Base-by-base conservation (phyloP, 495 filamentous ascomycete genomes). In the Penicillium atrosanguineum region DNA sequence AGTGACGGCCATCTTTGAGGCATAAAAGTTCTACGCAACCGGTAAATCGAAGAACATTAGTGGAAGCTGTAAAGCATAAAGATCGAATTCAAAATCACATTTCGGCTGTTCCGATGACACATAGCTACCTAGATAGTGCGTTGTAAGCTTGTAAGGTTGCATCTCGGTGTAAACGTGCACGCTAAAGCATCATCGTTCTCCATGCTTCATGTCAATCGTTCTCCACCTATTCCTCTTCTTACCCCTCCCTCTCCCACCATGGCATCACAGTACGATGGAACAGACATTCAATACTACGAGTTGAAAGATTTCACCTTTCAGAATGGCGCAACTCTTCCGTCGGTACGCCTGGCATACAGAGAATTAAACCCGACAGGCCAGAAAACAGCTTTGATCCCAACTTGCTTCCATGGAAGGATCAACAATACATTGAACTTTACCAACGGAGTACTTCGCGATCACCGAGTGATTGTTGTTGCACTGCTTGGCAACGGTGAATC, bases 401-500 rank as follows among this genome's bases (percentile, higher is more conserved):
- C 79, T 6, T 81, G 77, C 54, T 80, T 74, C 37, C 71, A 73
- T 5, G 79, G 79, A 20, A 62, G 64, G 37, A 66, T 81, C 31
- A 63, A 73, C 12, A 52, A 51, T 0, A 79, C 77, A 7, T 56
- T 71, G 14, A 75, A 63, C 46, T 79, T 80, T 45, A 70, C 76
- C 29, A 64, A 76, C 15, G 79, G 77, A 40, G 71, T 73, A 0
- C 66, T 86, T 20, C 68, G 71, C 49, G 74, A 79, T 6, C 62
- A 74, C 47, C 77, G 80, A 50, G 83, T 88, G 44, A 75, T 88
- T 48, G 73, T 87, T 51, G 73, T 84, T 14, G 85, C 84, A 1
- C 69, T 87, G 6, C 81, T 88, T 41, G 85, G 85, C 21, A 87
- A 87, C 58, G 83, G 83, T 31, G 77, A 88, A 68, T 87, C 83